Evolutionary conservation across 1,139 yeast genomes (phyloP).

Genomic region (Geotrichum bryndzae): DNA sequence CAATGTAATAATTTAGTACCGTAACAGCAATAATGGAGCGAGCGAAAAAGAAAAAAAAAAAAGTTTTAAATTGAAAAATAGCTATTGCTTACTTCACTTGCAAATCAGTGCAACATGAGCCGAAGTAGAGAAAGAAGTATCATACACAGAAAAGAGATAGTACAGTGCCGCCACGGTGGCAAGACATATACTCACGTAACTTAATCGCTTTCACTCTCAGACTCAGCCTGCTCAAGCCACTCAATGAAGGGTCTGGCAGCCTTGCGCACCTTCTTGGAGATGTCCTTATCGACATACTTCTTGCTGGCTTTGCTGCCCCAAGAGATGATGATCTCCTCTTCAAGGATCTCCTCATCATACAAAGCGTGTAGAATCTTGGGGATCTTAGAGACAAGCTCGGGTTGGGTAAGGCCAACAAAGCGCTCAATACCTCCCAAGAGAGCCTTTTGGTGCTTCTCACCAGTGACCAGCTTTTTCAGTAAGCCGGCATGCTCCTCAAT

Average conservation of each 20-base stretch:
- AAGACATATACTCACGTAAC: background rate
- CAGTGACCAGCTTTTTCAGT: conserved; percentile 65
- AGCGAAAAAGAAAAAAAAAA: no score
- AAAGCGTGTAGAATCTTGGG: conserved; percentile 78
- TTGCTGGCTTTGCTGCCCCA: conserved; percentile 94
- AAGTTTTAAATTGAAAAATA: background rate
- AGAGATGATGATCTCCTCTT: conserved; percentile 71
- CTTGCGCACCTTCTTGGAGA: conserved; percentile 87
- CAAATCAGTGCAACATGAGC: background rate
- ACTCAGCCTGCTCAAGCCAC: conserved; percentile 94
- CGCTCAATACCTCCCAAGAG: conserved; percentile 95
- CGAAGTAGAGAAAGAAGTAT: no score
- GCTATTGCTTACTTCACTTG: background rate
- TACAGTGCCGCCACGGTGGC: conserved; percentile 1
- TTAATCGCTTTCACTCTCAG: conserved; percentile 50
- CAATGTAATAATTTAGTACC: no score
- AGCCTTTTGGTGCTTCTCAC: conserved; percentile 67
- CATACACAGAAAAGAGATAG: background rate
- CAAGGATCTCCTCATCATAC: conserved; percentile 75
- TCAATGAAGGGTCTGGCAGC: conserved; percentile 93
- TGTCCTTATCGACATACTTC: conserved; percentile 88
- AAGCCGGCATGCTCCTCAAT: conserved; percentile 75
- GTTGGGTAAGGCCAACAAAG: conserved; percentile 76
- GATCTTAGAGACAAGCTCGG: conserved; percentile 62
- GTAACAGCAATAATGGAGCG: no score